Percentiles rank a stretch among this genome's conserved stretches.
These are phyloP conservation scores for Sporothrix curviconia DNA, from an alignment of 2,329 filamentous ascomycete genomes.

Conservation along the genomic window DNA sequence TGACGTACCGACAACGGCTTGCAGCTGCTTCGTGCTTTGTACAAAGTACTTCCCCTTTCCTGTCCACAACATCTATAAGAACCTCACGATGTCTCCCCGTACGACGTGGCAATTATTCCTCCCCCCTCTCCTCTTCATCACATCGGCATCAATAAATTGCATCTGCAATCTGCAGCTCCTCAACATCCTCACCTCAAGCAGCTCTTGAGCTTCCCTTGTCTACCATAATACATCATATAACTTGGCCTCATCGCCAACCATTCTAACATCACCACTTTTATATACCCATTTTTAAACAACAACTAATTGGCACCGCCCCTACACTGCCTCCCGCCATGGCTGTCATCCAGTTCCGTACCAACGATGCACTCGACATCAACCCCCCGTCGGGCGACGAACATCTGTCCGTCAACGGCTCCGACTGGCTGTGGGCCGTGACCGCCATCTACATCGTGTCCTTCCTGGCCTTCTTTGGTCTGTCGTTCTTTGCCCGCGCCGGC, in stretches of 20 bases:
- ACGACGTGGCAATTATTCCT: neutral
- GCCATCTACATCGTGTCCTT: slow-evolving; percentile 43
- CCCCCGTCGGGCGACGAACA: slow-evolving; percentile 34
- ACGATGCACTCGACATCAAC: slow-evolving; percentile 43
- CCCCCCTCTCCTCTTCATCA: neutral
- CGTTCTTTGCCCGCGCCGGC: slow-evolving; percentile 37
- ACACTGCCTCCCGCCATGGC: slow-evolving; percentile 25
- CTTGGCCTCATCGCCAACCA: neutral
- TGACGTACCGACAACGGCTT: neutral
- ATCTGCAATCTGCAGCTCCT: neutral
- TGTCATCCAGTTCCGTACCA: slow-evolving; percentile 29
- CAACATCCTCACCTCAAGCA: neutral
- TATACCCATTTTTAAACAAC: neutral
- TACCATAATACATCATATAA: too few species aligned
- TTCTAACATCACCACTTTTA: neutral
- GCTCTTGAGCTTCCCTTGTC: neutral
- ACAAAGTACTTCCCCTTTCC: too few species aligned
- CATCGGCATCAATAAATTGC: neutral
- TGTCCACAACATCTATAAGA: neutral
- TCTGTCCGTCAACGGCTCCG: slow-evolving; percentile 41
- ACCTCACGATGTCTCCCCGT: neutral
- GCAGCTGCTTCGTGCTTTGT: neutral
- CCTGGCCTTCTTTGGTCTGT: slow-evolving; percentile 35
- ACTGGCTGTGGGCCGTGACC: slow-evolving; percentile 51
- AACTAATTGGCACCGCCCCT: neutral